These are phyloP conservation scores for Diaporthe aspalathi DNA, from an alignment of 2,329 filamentous ascomycete genomes.

Conservation along the genomic window DNA sequence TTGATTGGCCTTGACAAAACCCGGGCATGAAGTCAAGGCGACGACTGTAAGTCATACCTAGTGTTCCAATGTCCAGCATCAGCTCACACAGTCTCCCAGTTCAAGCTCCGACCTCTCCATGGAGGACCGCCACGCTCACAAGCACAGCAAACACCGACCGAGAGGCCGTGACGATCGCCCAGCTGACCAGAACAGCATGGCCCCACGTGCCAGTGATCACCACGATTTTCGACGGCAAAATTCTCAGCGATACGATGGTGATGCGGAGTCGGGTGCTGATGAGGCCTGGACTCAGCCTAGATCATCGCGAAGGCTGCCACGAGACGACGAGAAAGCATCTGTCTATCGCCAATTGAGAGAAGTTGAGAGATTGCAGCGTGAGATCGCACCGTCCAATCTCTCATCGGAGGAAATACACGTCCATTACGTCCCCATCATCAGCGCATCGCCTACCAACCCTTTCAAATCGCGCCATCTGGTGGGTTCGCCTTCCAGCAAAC, in stretches of 20 bases:
- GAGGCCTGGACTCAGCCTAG: slow-evolving; percentile 17
- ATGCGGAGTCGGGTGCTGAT: slow-evolving; percentile 30
- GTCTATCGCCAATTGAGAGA: slow-evolving; percentile 24
- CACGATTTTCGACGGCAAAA: background rate
- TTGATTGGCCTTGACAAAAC: background rate
- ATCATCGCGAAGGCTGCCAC: slow-evolving; percentile 1
- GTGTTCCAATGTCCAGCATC: too few species aligned
- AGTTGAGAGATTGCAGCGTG: slow-evolving; percentile 33
- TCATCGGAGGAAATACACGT: slow-evolving; percentile 35
- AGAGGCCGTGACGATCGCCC: slow-evolving; percentile 1
- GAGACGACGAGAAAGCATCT: background rate
- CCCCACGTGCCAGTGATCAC: background rate
- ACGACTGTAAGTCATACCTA: background rate
- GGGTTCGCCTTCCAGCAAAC: slow-evolving; percentile 1
- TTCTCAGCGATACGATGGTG: slow-evolving; percentile 6
- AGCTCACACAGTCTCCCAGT: slow-evolving; percentile 22
- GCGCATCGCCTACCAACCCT: slow-evolving; percentile 30
- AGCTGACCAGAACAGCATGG: background rate
- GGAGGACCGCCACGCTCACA: slow-evolving; percentile 26
- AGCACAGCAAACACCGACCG: slow-evolving; percentile 26
- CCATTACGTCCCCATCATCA: slow-evolving; percentile 35
- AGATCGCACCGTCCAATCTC: slow-evolving; percentile 26
- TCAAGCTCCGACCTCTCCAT: slow-evolving; percentile 24
- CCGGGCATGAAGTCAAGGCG: slow-evolving; percentile 23
- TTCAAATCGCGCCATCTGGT: slow-evolving; percentile 3